Conservation (phyloP, 2,329 filamentous ascomycete species). For the Aspergillus costaricaensis region DNA sequence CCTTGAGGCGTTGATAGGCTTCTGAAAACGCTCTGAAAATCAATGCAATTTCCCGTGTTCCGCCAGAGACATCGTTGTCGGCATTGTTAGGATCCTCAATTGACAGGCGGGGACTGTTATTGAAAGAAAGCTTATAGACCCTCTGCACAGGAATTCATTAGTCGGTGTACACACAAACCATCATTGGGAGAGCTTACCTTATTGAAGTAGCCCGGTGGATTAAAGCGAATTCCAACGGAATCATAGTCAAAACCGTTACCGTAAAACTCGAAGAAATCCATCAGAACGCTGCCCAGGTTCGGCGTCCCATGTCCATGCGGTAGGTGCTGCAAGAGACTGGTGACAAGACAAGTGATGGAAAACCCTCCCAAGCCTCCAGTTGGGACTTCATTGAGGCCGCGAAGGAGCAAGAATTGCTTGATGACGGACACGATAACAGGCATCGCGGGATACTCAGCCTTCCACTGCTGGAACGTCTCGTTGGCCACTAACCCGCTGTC, state of each 20-base stretch:
- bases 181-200: conserved; percentile 60
- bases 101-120: conserved; percentile 68
- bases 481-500: conserved; percentile 77
- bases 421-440: conserved; percentile 81
- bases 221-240: conserved; percentile 71
- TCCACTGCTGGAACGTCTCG: conserved; percentile 79
- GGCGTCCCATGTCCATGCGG: conserved; percentile 67
- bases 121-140: conserved; percentile 52
- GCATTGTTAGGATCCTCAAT: conserved; percentile 90
- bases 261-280: conserved; percentile 88
- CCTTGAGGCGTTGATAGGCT: conserved; percentile 60
- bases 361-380: conserved; percentile 92
- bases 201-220: conserved; percentile 70
- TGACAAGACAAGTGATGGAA: conserved; percentile 88
- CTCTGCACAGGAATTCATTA: conserved; percentile 20
- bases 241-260: conserved; percentile 76
- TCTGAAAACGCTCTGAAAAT: conserved; percentile 71
- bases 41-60: conserved; percentile 68
- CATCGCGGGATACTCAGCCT: conserved; percentile 76
- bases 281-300: conserved; percentile 76
- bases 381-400: conserved; percentile 86
- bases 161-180: neutral
- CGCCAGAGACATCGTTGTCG: conserved; percentile 86
- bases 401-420: conserved; percentile 90
- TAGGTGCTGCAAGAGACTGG: conserved; percentile 81